Evolutionary conservation across 73 alveolate genomes (phyloP).

Genomic region (Uronychia binucleata): DNA sequence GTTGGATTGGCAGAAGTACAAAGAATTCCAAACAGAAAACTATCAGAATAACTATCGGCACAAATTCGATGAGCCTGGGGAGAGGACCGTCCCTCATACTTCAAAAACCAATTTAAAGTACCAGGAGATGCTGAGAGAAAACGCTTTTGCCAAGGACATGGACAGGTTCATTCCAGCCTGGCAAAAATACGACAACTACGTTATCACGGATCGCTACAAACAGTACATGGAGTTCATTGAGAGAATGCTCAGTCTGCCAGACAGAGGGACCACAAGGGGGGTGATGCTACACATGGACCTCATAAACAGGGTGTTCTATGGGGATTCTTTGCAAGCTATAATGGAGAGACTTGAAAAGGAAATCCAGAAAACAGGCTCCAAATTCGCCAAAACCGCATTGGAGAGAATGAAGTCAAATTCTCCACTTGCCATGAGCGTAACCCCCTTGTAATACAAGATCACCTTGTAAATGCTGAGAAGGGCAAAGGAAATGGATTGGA

Average conservation of each 20-base stretch:
- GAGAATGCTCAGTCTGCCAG: not conserved
- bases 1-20: not conserved
- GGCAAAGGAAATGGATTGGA: constrained; percentile 19
- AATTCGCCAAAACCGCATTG: constrained; percentile 10
- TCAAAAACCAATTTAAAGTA: not conserved
- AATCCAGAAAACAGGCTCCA: not conserved
- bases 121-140: not conserved
- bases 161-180: not conserved
- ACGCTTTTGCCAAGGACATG: not conserved
- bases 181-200: not conserved
- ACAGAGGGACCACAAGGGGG: not conserved
- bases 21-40: not conserved
- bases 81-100: not conserved
- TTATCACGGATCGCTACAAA: not conserved
- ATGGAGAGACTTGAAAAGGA: constrained; percentile 25
- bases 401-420: constrained; percentile 23
- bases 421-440: constrained; percentile 31
- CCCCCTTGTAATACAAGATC: not conserved
- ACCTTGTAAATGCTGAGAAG: constrained; percentile 30
- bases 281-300: not conserved
- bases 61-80: not conserved
- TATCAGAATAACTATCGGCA: not conserved
- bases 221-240: too few relatives aligned
- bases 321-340: constrained; percentile 19
- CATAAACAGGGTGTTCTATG: constrained; percentile 31